Evolutionary conservation across 768 basidiomycete genomes (phyloP).

Genomic region (Leccinum incarnatum): DNA sequence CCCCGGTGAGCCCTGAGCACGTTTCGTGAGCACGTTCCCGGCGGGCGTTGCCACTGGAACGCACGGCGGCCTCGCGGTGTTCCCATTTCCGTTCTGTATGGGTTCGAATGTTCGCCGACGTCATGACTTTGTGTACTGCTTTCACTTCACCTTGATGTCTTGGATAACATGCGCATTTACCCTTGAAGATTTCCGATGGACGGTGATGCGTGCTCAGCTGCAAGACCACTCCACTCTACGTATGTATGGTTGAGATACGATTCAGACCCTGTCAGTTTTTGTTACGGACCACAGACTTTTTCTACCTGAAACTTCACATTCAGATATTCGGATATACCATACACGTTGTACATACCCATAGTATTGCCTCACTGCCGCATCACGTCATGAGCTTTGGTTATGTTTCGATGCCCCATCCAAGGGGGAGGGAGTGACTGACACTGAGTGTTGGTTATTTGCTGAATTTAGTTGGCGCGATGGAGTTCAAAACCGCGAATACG

Average conservation of each 20-base stretch:
- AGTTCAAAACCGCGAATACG: no score
- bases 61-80: neutral
- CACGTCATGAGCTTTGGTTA: neutral
- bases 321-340: constrained; percentile 12
- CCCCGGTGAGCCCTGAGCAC: constrained; percentile 2
- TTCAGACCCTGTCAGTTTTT: neutral
- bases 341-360: constrained; percentile 18
- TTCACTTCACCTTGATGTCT: constrained; percentile 2
- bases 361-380: neutral
- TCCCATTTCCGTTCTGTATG: neutral
- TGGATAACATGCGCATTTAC: constrained; percentile 7
- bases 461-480: neutral
- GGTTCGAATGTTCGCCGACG: neutral
- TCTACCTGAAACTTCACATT: neutral
- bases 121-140: constrained; percentile 2
- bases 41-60: neutral
- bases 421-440: neutral
- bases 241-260: neutral
- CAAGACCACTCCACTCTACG: neutral
- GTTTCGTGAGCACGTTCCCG: neutral
- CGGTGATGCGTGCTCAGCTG: neutral
- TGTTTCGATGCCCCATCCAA: neutral
- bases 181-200: neutral
- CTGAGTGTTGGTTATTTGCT: neutral
- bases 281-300: neutral